Base-by-base conservation (phyloP, 495 filamentous ascomycete species). In the Polyplosphaeria fusca region DNA sequence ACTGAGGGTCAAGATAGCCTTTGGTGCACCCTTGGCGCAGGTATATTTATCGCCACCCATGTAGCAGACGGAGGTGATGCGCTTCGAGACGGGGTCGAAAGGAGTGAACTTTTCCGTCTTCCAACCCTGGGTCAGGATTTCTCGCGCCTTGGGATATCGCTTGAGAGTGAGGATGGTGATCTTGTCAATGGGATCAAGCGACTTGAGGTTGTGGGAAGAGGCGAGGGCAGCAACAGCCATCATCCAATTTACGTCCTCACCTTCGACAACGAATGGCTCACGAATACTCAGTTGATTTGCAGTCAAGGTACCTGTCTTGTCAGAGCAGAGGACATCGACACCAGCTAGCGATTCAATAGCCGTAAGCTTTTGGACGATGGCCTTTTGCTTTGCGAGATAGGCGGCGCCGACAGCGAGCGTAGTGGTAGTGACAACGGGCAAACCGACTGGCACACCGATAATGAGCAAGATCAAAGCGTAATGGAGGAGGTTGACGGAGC, bases 211-310 rank as follows among this genome's bases (percentile, higher is more conserved):
- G 75, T 88, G 84, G 55, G 84, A 87, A 40, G 85, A 88, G 54
- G 85, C 85, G 48, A 88, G 79, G 58, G 83, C 85, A 44, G 85
- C 84, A 55, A 86, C 82, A 56, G 84, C 83, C 83, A 88, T 86
- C 83, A 87, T 86, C 84, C 84, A 88, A 75, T 87, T 84, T 71
- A 87, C 80, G 75, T 86, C 84, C 64, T 86, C 79, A 70, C 84
- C 85, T 73, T 87, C 84, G 55, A 82, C 79, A 68, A 86, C 82
- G 73, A 84, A 88, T 47, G 84, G 84, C 68, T 87, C 85, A 71
- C 85, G 83, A 68, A 87, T 88, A 67, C 77, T 81, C 9, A 88
- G 77, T 73, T 88, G 84, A 74, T 88, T 88, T 58, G 85, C 85
- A 61, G 85, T 87, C 63, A 88, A 79, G 18, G 76, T 80, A 68